A percentile compares a stretch with the other conserved stretches of the same genome.
Evolutionary conservation across 2,329 filamentous ascomycete genomes (phyloP).

Genomic region (Fusarium mundagurra): DNA sequence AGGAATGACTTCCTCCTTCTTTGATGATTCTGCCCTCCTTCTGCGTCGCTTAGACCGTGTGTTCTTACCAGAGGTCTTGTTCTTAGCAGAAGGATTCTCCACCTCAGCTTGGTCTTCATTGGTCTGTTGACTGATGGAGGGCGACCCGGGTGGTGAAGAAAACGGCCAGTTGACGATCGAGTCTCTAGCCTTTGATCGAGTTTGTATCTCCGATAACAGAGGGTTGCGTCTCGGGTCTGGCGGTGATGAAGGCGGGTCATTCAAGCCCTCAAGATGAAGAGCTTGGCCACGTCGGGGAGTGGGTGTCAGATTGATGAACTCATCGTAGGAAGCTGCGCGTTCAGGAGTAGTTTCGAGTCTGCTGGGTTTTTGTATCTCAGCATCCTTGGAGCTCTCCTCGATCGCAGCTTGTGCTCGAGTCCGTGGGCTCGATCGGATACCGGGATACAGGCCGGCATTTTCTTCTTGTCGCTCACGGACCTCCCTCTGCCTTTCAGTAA

Average conservation of each 20-base stretch:
- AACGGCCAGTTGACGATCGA: conserved; percentile 60
- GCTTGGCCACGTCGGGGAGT: conserved; percentile 67
- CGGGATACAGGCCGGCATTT: conserved; percentile 72
- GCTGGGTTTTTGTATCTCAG: conserved; percentile 21
- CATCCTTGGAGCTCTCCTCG: conserved; percentile 20
- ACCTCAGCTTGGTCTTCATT: conserved; percentile 8
- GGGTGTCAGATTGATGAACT: conserved; percentile 68
- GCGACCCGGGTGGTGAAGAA: conserved; percentile 67
- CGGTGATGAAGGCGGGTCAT: conserved; percentile 68
- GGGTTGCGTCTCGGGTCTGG: conserved; percentile 64
- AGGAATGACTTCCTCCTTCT: conserved; percentile 41
- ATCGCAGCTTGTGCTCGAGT: conserved; percentile 35
- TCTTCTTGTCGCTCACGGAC: conserved; percentile 78
- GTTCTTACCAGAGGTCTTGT: conserved; percentile 3
- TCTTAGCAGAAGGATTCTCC: conserved; percentile 3
- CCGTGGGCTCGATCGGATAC: conserved; percentile 66
- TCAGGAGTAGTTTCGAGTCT: conserved; percentile 59
- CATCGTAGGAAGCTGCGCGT: conserved; percentile 54
- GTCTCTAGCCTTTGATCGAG: conserved; percentile 53
- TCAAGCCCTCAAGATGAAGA: conserved; percentile 59
- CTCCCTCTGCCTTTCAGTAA: conserved; percentile 84
- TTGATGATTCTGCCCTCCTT: conserved; percentile 26
- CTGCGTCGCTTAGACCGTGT: conserved; percentile 24
- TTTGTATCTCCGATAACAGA: conserved; percentile 61
- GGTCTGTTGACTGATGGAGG: conserved; percentile 48